Evolutionary conservation across 352 stramenopile species (phyloP), one percentile per base, ranked within the genome.

Genomic region (Globisporangium ultimum): DNA sequence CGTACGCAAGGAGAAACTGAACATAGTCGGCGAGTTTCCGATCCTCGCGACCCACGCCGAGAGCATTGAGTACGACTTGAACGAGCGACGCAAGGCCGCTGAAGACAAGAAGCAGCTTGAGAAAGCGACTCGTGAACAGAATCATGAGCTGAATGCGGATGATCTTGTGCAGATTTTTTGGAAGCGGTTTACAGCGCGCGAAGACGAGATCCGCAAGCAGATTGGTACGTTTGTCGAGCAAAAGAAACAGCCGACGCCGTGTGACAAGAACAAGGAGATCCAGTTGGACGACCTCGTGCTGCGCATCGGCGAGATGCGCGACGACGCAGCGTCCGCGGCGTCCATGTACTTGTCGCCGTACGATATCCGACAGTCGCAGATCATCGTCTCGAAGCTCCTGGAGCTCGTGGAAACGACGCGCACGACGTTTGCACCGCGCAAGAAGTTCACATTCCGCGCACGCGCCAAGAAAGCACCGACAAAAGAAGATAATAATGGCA

Each of bases 311-410:
- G 66, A 46, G 22, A 84, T 93, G 77, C 66, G 77, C 15, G 75
- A 93, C 43, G 63, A 78, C 8, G 68, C 77, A 2, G 80, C 83
- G 1, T 79, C 71, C 0, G 83, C 76, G n/a, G 78, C 84, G 9
- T 89, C 86, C 38, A 58, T 96, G 22, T 93, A 80, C 60, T 62
- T 96, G 42, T 90, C 87, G n/a, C 79, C 83, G 41, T 96, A 96
- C 51, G 88, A 96, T 56, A 86, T 87, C 51, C 84, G 87, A 13
- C 82, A 93, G 38, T 83, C 84, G 28, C 82, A 94, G 57, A 42
- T 85, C 21, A 87, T 91, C 51, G 42, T 92, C 24, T 51, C 66
- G 20, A 84, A 79, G 51, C 55, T 95, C 15, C 49, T 81, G 46
- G 75, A 88, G 20, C 49, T 84, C 20, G 83, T 94, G 55, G 85